Percentiles rank a stretch among this genome's conserved stretches.
Evolutionary conservation across 306 rosid genomes (phyloP).

Genomic region (Adenanthera pavonina): DNA sequence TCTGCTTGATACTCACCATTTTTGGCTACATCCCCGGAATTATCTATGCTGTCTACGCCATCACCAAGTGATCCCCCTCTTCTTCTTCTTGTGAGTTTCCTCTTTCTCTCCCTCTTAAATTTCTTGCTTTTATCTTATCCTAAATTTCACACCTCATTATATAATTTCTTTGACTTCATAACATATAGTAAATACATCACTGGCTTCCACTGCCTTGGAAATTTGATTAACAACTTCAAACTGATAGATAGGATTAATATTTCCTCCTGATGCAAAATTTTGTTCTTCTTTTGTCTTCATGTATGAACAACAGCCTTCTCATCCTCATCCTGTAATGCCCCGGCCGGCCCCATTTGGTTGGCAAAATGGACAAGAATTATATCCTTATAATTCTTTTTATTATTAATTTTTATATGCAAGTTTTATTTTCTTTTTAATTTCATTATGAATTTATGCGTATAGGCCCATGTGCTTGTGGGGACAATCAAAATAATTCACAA

Average conservation of each 20-base stretch:
- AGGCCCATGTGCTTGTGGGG: not conserved
- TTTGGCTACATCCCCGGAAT: constrained; percentile 79
- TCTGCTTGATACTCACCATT: constrained; percentile 75
- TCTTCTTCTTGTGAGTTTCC: constrained; percentile 42
- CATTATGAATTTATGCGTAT: no score
- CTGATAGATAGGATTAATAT: no score
- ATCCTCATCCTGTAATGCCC: not conserved
- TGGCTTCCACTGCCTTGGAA: no score
- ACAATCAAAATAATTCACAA: not conserved
- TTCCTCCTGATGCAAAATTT: not conserved
- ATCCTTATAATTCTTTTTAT: no score
- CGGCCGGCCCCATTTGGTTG: no score
- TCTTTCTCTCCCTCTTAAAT: not conserved
- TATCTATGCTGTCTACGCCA: constrained; percentile 67
- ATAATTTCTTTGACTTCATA: no score
- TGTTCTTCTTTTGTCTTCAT: not conserved
- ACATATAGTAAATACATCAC: no score
- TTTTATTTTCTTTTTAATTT: no score
- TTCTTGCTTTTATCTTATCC: no score
- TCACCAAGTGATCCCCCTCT: constrained; percentile 61
- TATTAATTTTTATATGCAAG: no score
- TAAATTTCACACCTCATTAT: not conserved
- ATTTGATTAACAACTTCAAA: no score
- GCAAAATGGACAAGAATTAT: no score
- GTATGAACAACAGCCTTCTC: not conserved